Evolutionary conservation across 305 asterid genomes (phyloP).

Genomic region (Solanum chacoense): DNA sequence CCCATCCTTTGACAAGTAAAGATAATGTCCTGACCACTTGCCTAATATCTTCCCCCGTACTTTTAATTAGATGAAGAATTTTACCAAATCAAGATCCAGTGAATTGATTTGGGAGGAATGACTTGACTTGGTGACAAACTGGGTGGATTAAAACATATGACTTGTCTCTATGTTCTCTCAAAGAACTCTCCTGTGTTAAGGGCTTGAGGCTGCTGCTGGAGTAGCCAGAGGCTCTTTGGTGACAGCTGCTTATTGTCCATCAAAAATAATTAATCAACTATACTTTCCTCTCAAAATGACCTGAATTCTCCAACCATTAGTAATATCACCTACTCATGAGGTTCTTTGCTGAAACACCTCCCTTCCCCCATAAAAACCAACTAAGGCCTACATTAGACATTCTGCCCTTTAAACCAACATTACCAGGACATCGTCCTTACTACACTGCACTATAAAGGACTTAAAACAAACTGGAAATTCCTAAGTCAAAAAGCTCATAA

Average conservation of each 20-base stretch:
- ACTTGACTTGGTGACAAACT: background rate
- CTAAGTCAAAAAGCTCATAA: background rate
- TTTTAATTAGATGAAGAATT: background rate
- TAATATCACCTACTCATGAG: background rate
- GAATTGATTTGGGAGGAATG: background rate
- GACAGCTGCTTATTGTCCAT: background rate
- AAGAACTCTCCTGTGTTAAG: background rate
- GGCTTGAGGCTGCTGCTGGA: background rate
- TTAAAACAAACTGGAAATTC: background rate
- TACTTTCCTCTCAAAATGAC: background rate
- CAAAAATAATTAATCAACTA: background rate
- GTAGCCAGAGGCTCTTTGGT: background rate
- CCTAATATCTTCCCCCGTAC: background rate
- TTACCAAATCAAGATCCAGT: background rate
- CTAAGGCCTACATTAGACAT: background rate
- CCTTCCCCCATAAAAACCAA: background rate
- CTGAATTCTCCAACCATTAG: background rate
- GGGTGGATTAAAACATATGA: background rate
- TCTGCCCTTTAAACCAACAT: background rate
- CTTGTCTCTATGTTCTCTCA: background rate
- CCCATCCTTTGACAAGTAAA: background rate
- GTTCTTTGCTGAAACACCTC: background rate
- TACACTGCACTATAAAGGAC: background rate
- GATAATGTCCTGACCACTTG: background rate
- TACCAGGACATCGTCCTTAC: background rate